Evolutionary conservation across 1,284 basidiomycete species (phyloP), one percentile per base, ranked within the genome.

Genomic region (Ganoderma resinaceum): DNA sequence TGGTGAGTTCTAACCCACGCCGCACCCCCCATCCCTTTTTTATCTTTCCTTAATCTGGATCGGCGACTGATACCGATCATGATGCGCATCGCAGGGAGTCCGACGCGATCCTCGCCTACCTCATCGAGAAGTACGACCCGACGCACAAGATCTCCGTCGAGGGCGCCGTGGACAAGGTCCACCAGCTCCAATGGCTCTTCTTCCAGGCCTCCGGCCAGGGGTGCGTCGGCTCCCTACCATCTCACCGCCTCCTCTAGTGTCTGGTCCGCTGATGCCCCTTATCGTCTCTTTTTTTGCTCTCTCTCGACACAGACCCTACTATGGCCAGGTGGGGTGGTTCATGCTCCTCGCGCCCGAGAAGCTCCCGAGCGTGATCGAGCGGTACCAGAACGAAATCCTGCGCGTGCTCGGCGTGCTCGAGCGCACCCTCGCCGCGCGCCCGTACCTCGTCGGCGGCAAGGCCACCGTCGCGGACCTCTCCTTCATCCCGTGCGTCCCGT

Each of bases 371-470:
- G 76, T 72, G 38, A 66, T 77, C 55, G 73, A 78, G 65, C 73
- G 79, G 14, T 80, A 79, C 71, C 63, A 70, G 33, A 74, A 77
- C 55, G 79, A 80, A 72, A 73, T 73, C 43, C 55, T 70, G 46
- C 76, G 79, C 40, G 76, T 81, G 11, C 62, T 76, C 46, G 66
- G 74, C 33, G 78, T 81, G 3, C 74, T 80, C 49, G 76, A 81
- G n/a, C 55, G 60, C 31, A 70, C 69, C 20, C 68, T 73, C 43
- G 33, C 63, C 6, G 73, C 68, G 66, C 68, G 66, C 55, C 52
- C 62, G 38, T 71, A 66, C 65, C 72, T 73, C 33, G 72, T 73
- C 49, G 70, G 70, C 42, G 68, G 53, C 31, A 73, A 71, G 65
- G 31, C 16, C n/a, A 69, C 43, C 61, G 65, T 71, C 52, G 72